These are phyloP conservation scores for Diplodia intermedia DNA, from an alignment of 2,329 filamentous ascomycete genomes.

Conservation along the genomic window DNA sequence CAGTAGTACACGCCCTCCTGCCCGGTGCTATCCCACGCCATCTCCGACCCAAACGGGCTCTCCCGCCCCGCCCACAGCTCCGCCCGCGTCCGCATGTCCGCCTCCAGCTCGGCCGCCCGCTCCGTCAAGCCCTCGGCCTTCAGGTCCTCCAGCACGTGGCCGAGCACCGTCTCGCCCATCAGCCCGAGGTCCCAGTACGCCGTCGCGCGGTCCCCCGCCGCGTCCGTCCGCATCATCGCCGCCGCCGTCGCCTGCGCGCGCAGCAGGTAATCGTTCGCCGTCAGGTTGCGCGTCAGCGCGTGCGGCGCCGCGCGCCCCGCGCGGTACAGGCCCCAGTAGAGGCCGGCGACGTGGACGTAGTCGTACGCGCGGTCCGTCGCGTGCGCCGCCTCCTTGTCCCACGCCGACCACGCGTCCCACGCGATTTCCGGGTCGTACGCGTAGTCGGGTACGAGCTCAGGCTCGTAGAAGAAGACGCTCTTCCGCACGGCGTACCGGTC, in stretches of 20 bases:
- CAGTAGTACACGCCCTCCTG: constrained; percentile 69
- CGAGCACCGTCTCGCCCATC: constrained; percentile 67
- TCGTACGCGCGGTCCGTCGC: constrained; percentile 62
- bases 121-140: constrained; percentile 54
- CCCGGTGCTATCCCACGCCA: constrained; percentile 68
- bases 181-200: constrained; percentile 58
- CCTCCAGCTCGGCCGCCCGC: constrained; percentile 52
- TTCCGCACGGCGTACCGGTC: constrained; percentile 58
- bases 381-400: constrained; percentile 57
- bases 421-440: constrained; percentile 54
- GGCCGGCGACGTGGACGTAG: constrained; percentile 63
- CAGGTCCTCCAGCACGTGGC: constrained; percentile 60
- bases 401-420: constrained; percentile 61
- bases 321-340: constrained; percentile 66
- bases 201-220: constrained; percentile 34
- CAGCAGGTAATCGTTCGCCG: constrained; percentile 63
- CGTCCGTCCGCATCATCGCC: constrained; percentile 44
- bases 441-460: constrained; percentile 50
- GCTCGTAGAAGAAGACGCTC: constrained; percentile 65
- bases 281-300: constrained; percentile 48
- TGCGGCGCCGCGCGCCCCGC: constrained; percentile 59
- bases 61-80: constrained; percentile 58
- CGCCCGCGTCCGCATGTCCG: constrained; percentile 59
- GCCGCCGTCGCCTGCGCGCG: constrained; percentile 62
- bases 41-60: constrained; percentile 66